These are phyloP conservation scores for Salvia splendens DNA, from an alignment of 257 asterid genomes.

Conservation along the genomic window DNA sequence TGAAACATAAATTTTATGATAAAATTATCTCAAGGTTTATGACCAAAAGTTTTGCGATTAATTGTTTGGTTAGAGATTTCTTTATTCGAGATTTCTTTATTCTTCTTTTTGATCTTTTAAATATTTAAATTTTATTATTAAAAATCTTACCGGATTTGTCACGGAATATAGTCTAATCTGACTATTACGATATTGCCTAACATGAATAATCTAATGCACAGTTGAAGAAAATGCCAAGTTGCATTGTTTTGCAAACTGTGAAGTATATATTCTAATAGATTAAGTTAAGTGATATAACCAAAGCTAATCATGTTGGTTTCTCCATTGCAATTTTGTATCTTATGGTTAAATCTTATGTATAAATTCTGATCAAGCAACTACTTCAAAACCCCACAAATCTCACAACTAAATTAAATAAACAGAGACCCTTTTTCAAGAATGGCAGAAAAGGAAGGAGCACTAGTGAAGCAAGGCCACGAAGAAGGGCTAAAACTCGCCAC, in stretches of 20 bases:
- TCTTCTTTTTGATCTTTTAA: too few species aligned
- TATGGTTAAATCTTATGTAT: constrained; percentile 27
- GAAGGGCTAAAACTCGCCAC: constrained; percentile 56
- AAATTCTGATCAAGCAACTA: constrained; percentile 24
- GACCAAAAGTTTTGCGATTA: too few species aligned
- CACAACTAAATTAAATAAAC: background rate
- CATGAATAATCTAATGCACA: too few species aligned
- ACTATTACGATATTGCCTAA: too few species aligned
- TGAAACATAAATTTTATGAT: too few species aligned
- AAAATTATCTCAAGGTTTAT: too few species aligned
- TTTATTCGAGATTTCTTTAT: too few species aligned
- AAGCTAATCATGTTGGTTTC: constrained; percentile 43
- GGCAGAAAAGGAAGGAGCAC: constrained; percentile 78
- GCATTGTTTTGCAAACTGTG: background rate
- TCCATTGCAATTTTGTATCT: constrained; percentile 38
- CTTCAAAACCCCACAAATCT: constrained; percentile 12
- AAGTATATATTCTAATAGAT: background rate
- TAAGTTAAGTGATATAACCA: constrained; percentile 27
- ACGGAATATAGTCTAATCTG: too few species aligned
- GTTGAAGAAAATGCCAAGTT: constrained; percentile 6
- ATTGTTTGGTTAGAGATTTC: too few species aligned
- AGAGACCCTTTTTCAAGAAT: constrained; percentile 25
- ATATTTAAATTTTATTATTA: too few species aligned
- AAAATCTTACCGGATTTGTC: too few species aligned
- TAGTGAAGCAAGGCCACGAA: constrained; percentile 51